Conservation (phyloP, 306 rosid genomes). For the Malus sieversii region DNA sequence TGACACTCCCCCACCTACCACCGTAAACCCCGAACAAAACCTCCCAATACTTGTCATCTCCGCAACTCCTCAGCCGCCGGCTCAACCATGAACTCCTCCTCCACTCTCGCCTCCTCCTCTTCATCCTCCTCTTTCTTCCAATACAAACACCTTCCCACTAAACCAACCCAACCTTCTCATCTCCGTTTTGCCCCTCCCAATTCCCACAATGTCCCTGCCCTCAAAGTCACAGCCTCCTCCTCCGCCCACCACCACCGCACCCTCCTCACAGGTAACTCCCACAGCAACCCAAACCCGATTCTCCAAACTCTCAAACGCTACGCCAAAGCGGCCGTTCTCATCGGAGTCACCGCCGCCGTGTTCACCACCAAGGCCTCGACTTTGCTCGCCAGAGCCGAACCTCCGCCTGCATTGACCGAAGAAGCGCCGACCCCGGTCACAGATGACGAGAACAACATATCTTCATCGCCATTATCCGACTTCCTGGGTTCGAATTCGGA, state of each 20-base stretch:
- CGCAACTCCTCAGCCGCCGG: neutral
- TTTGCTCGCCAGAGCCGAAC: constrained; percentile 59
- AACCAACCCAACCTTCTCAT: constrained; percentile 5
- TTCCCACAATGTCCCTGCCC: constrained; percentile 12
- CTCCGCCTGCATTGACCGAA: constrained; percentile 27
- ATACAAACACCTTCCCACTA: constrained; percentile 13
- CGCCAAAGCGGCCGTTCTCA: constrained; percentile 54
- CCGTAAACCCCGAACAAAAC: neutral
- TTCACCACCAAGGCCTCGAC: constrained; percentile 32
- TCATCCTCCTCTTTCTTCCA: constrained; percentile 28
- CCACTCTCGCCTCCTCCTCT: constrained; percentile 26
- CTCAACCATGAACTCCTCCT: constrained; percentile 43
- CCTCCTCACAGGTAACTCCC: neutral
- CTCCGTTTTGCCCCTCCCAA: constrained; percentile 15
- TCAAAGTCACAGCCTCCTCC: constrained; percentile 35
- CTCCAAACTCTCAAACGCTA: constrained; percentile 31
- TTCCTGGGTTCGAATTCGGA: constrained; percentile 50
- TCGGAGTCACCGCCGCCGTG: constrained; percentile 41
- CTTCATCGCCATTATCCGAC: constrained; percentile 43
- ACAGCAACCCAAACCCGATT: constrained; percentile 6
- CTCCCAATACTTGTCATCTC: neutral
- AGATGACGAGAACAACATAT: neutral
- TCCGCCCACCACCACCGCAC: neutral
- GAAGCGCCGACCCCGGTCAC: constrained; percentile 1
- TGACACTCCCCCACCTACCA: neutral